Base-by-base conservation (phyloP, 1,284 basidiomycete genomes). In the Mycosarcoma mackinlayi region DNA sequence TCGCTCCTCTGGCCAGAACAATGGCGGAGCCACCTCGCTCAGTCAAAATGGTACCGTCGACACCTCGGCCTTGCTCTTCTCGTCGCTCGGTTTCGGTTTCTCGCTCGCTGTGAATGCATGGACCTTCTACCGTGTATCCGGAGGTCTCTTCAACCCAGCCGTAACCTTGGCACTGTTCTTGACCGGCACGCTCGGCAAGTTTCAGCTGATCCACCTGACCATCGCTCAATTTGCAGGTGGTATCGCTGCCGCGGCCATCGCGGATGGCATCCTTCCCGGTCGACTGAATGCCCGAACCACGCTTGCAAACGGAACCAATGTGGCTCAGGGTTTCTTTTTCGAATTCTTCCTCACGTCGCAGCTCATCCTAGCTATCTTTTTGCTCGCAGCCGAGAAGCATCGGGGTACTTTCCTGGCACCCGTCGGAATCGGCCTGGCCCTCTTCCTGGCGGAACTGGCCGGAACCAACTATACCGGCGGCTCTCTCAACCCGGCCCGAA, bases 311-410 rank as follows among this genome's bases (percentile, higher is more conserved):
- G 80, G 81, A 5, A 75, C 80, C 34, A 70, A 30, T 21, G 46
- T 75, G 13, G 74, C 55, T 0, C 75, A 79, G 30, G 82, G 80
- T 5, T 59, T 83, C 37, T 80, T 78, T 58, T 54, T 85, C 37
- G 84, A 86, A 73, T 82, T 85, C 75, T 85, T 86, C 81, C 76
- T 86, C 49, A 85, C 85, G 4, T 74, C 83, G 6, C 77, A 84
- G 72, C 80, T 85, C 19, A 75, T 82, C 34, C 73, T 84, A 23
- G 73, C 75, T 25, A 78, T 85, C 45, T 81, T 86, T 44, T 75
- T 86, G 52, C 77, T 85, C 10, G 86, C 85, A 34, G 85, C 84
- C 24, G 85, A 86, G 77, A 86, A 83, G 78, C 84, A 86, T 79
- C 80, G 84, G 38, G 84, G 60, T 21, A 78, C 76, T 4, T 75